These are phyloP conservation scores for Helenozyma baotianmanensis DNA, from an alignment of 805 yeast species.

Conservation along the genomic window DNA sequence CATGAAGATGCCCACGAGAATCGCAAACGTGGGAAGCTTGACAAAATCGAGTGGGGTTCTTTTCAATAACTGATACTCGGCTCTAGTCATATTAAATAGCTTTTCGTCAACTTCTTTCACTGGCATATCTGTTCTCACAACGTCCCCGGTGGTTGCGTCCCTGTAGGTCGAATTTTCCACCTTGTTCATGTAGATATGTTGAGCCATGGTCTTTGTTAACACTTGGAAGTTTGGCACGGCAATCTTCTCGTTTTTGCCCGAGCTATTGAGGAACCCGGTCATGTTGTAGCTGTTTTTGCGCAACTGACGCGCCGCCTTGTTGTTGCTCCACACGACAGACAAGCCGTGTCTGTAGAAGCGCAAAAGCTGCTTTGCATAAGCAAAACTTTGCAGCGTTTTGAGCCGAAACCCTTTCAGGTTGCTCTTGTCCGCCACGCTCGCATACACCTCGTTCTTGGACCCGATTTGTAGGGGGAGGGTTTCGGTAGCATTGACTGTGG, in stretches of 20 bases:
- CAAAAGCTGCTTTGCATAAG: conserved; percentile 43
- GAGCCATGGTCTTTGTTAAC: conserved; percentile 33
- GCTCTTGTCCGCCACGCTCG: conserved; percentile 17
- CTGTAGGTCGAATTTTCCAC: conserved; percentile 31
- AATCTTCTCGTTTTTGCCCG: conserved; percentile 23
- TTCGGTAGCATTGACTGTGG: conserved; percentile 22
- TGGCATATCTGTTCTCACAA: conserved; percentile 12
- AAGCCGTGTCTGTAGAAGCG: conserved; percentile 58
- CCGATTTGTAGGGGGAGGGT: conserved; percentile 29
- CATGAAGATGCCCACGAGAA: conserved; percentile 45
- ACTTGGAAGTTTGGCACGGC: conserved; percentile 30
- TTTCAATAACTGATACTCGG: conserved; percentile 46
- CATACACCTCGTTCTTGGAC: conserved; percentile 23
- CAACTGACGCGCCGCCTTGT: conserved; percentile 15
- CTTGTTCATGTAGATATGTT: conserved; percentile 28
- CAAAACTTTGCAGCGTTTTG: conserved; percentile 28
- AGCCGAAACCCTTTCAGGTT: conserved; percentile 14
- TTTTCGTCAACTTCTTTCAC: conserved; percentile 6
- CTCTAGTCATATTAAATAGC: conserved; percentile 41
- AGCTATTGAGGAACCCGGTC: conserved; percentile 15
- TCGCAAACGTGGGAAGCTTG: conserved; percentile 51
- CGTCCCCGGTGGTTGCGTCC: conserved; percentile 16
- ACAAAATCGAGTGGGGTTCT: conserved; percentile 48
- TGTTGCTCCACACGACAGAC: conserved; percentile 48
- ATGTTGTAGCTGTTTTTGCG: conserved; percentile 17